A percentile compares a stretch with the other conserved stretches of the same genome.
Conservation (phyloP, 441 rosid species). For the Biscutella laevigata region DNA sequence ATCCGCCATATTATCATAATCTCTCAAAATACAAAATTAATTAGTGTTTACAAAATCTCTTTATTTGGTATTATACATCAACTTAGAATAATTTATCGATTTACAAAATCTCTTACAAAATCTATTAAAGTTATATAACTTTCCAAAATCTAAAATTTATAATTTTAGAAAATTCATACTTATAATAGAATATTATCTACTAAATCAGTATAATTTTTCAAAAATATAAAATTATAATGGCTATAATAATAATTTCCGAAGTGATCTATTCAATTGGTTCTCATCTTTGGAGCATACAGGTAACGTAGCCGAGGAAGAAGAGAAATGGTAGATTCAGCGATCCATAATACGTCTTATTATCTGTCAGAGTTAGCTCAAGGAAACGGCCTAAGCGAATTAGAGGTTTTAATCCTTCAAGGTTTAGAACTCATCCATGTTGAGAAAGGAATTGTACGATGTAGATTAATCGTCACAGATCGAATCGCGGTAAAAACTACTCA, state of each 20-base stretch:
- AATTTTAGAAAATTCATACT: too few relatives aligned
- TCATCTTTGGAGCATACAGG: neutral
- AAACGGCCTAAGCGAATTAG: neutral
- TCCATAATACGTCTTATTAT: neutral
- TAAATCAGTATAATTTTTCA: too few relatives aligned
- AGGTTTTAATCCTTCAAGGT: neutral
- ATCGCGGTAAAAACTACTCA: constrained; percentile 23
- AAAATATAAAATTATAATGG: too few relatives aligned
- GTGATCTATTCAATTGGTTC: neutral
- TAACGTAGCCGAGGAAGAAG: neutral
- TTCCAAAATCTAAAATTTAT: too few relatives aligned
- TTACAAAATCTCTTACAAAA: too few relatives aligned
- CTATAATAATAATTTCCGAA: neutral
- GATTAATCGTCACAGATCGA: constrained; percentile 30
- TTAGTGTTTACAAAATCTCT: too few relatives aligned
- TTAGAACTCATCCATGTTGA: constrained; percentile 24
- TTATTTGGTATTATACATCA: too few relatives aligned
- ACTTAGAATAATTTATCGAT: too few relatives aligned
- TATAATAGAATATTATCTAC: too few relatives aligned
- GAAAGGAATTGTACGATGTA: constrained; percentile 31
- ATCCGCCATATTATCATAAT: too few relatives aligned
- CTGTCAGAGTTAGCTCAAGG: constrained; percentile 14
- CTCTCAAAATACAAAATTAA: too few relatives aligned
- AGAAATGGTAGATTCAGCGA: neutral
- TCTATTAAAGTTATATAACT: too few relatives aligned